Evolutionary conservation across 1,284 basidiomycete genomes (phyloP).

Genomic region (Ustilago tritici): DNA sequence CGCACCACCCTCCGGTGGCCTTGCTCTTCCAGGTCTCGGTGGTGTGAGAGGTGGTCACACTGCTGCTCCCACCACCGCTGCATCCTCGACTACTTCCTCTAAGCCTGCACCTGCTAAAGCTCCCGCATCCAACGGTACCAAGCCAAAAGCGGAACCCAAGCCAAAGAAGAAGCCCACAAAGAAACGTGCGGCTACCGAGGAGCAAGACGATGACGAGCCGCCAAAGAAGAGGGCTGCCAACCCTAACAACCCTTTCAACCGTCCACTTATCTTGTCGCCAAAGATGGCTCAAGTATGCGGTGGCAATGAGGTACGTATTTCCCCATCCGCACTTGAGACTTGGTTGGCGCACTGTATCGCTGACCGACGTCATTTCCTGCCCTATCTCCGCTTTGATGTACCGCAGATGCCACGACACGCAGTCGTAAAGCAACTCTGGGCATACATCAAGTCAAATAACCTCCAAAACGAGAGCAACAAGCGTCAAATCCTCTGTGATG

Average conservation of each 20-base stretch:
- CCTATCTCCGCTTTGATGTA: conserved; percentile 69
- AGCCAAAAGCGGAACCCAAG: conserved; percentile 47
- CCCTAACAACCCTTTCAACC: conserved; percentile 68
- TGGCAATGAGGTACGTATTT: conserved; percentile 56
- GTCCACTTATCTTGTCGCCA: conserved; percentile 61
- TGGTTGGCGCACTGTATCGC: neutral
- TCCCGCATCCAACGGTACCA: conserved; percentile 41
- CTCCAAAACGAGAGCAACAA: conserved; percentile 84
- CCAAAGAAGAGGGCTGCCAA: conserved; percentile 60
- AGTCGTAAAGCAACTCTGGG: conserved; percentile 87
- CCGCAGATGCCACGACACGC: conserved; percentile 81
- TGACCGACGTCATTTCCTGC: too few species aligned
- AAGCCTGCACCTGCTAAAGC: conserved; percentile 33
- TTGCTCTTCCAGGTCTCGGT: conserved; percentile 59
- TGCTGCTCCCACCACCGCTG: conserved; percentile 20
- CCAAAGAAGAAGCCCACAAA: conserved; percentile 63
- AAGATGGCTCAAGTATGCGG: conserved; percentile 66
- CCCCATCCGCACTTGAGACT: neutral
- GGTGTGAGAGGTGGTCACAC: conserved; percentile 52
- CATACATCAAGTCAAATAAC: conserved; percentile 81
- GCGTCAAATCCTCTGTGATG: conserved; percentile 81
- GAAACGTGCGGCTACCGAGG: conserved; percentile 34
- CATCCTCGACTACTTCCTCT: conserved; percentile 33
- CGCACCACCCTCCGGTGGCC: conserved; percentile 43
- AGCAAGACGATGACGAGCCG: conserved; percentile 48